Percentiles rank a stretch among this genome's conserved stretches.
Evolutionary conservation across 148 eudicot species (phyloP).

Genomic region (Chenopodium quinoa): DNA sequence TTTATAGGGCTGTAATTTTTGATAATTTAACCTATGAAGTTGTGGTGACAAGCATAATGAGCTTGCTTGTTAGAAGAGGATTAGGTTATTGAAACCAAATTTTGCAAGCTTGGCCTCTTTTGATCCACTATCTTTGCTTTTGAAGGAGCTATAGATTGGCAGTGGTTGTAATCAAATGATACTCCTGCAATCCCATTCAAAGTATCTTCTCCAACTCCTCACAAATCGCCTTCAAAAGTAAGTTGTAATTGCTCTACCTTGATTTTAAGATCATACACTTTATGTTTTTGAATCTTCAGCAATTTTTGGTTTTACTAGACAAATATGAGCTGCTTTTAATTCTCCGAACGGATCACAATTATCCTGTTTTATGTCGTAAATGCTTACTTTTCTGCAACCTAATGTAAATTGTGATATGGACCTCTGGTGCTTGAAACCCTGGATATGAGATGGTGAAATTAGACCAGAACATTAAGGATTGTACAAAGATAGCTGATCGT

Average conservation of each 20-base stretch:
- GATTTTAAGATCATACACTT: not conserved
- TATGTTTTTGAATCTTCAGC: not conserved
- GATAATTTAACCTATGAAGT: not conserved
- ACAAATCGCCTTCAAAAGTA: conserved; percentile 67
- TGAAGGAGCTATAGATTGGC: conserved; percentile 10
- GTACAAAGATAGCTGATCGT: not conserved
- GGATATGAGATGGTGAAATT: not conserved
- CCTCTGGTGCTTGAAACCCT: not conserved
- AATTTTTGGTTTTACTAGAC: not conserved
- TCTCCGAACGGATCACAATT: not conserved
- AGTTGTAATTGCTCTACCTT: conserved; percentile 8
- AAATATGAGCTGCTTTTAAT: not conserved
- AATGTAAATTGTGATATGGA: not conserved
- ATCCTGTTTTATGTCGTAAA: not conserved
- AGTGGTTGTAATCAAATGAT: conserved; percentile 46
- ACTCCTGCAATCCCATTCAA: conserved; percentile 73
- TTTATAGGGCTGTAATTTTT: not conserved
- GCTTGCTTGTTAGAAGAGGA: conserved; percentile 5
- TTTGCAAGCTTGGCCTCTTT: conserved; percentile 1
- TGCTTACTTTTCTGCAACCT: not conserved
- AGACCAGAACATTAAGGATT: not conserved
- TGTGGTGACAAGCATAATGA: conserved; percentile 1
- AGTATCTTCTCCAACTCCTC: conserved; percentile 75
- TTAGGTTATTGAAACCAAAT: not conserved
- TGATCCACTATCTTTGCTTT: not conserved